Conservation (phyloP, 2,329 filamentous ascomycete genomes). For the Sphaerostilbella broomeana region DNA sequence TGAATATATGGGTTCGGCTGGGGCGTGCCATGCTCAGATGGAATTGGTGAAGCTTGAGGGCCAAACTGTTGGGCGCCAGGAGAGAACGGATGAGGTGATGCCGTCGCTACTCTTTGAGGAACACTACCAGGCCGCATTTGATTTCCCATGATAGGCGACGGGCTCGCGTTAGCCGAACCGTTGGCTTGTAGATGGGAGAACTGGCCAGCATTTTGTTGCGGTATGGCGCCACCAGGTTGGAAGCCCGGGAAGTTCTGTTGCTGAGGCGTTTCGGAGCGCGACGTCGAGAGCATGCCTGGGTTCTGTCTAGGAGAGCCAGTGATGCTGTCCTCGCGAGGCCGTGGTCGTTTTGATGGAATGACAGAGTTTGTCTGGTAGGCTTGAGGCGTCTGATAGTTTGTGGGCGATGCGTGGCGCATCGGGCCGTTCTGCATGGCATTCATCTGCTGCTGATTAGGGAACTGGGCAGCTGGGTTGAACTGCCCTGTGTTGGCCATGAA, state of each 20-base stretch:
- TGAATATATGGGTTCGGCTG: slow-evolving; percentile 67
- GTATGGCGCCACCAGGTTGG: slow-evolving; percentile 56
- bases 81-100: slow-evolving; percentile 87
- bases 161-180: slow-evolving; percentile 76
- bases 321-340: slow-evolving; percentile 76
- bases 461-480: slow-evolving; percentile 52
- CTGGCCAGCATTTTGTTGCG: slow-evolving; percentile 55
- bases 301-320: slow-evolving; percentile 74
- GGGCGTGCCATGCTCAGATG: slow-evolving; percentile 70
- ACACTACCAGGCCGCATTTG: slow-evolving; percentile 66
- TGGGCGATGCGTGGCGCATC: slow-evolving; percentile 75
- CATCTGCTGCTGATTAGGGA: slow-evolving; percentile 49
- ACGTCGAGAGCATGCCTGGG: slow-evolving; percentile 66
- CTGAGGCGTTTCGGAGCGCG: slow-evolving; percentile 88
- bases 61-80: slow-evolving; percentile 67
- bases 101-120: slow-evolving; percentile 78
- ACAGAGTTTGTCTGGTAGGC: slow-evolving; percentile 79
- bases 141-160: slow-evolving; percentile 85
- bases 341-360: slow-evolving; percentile 82
- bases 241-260: slow-evolving; percentile 67
- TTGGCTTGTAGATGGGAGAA: slow-evolving; percentile 81
- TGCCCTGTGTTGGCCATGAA: slow-evolving; percentile 56
- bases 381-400: slow-evolving; percentile 35
- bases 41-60: slow-evolving; percentile 66
- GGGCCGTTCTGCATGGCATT: slow-evolving; percentile 70